phyloP scores from a whole-genome alignment of 2,329 filamentous ascomycete genomes.

The Septoria petroselini region DNA sequence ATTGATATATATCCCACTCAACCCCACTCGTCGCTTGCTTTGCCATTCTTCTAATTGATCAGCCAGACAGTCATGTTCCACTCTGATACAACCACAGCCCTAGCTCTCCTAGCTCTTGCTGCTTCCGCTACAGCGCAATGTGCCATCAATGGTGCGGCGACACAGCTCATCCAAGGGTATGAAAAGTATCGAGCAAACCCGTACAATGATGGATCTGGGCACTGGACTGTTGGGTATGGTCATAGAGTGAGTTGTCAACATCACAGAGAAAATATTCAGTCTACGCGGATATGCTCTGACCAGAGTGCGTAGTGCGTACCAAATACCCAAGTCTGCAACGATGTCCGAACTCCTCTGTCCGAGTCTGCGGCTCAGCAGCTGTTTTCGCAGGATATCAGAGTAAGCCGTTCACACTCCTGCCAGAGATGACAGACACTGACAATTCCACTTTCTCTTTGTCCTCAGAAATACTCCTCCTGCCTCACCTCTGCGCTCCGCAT shows the following conservation, averaged over 20 bases:
- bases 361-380: conserved; percentile 1
- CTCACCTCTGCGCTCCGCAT: neutral
- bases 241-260: conserved; percentile 5
- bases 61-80: neutral
- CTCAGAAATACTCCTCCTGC: neutral
- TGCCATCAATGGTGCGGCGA: conserved; percentile 4
- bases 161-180: conserved; percentile 6
- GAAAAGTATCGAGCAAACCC: conserved; percentile 2
- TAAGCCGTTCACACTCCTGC: neutral
- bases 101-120: too few species aligned
- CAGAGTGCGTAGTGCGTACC: neutral
- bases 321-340: neutral
- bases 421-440: neutral
- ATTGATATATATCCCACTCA: too few species aligned
- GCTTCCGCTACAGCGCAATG: too few species aligned
- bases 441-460: too few species aligned
- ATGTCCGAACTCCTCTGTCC: neutral
- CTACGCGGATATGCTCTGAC: too few species aligned
- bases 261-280: too few species aligned
- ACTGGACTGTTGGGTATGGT: conserved; percentile 8
- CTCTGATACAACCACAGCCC: neutral
- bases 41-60: too few species aligned
- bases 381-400: neutral
- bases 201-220: conserved; percentile 9
- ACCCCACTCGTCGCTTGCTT: too few species aligned